Conservation (phyloP, 2,329 filamentous ascomycete genomes). For the Beauveria caledonica region DNA sequence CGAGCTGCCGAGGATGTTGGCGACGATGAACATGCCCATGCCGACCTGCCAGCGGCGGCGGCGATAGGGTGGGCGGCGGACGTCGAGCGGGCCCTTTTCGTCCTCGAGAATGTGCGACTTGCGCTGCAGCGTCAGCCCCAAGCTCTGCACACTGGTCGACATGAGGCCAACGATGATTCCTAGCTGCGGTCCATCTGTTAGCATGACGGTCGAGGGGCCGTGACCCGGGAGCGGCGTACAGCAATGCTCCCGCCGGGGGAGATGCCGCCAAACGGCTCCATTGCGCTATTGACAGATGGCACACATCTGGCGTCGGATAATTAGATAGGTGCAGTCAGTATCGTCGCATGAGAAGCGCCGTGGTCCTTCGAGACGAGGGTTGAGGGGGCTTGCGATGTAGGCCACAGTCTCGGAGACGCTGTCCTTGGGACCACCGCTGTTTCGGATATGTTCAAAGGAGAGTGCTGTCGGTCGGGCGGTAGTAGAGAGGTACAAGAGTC, state of each 20-base stretch:
- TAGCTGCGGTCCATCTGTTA: constrained; percentile 44
- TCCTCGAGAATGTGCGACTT: constrained; percentile 98
- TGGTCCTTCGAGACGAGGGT: neutral
- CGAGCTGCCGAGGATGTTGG: constrained; percentile 88
- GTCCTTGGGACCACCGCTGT: neutral
- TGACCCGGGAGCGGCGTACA: constrained; percentile 37
- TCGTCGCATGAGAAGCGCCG: constrained; percentile 18
- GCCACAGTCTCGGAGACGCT: neutral
- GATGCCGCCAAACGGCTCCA: constrained; percentile 67
- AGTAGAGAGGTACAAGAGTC: neutral
- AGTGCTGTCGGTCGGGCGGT: neutral
- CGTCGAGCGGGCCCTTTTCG: constrained; percentile 73
- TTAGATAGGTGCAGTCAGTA: constrained; percentile 13
- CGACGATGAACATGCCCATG: constrained; percentile 94
- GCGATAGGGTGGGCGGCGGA: constrained; percentile 78
- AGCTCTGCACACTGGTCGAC: constrained; percentile 88
- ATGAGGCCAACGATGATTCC: constrained; percentile 88
- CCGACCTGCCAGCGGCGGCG: constrained; percentile 92
- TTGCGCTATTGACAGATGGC: constrained; percentile 37
- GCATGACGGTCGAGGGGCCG: neutral
- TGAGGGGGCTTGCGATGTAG: neutral
- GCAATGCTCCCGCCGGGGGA: constrained; percentile 71
- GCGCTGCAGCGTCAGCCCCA: constrained; percentile 90
- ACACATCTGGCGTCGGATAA: constrained; percentile 38
- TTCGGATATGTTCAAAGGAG: neutral